These are phyloP conservation scores for Parascedosporium putredinis DNA, from an alignment of 2,329 filamentous ascomycete genomes.

Conservation along the genomic window DNA sequence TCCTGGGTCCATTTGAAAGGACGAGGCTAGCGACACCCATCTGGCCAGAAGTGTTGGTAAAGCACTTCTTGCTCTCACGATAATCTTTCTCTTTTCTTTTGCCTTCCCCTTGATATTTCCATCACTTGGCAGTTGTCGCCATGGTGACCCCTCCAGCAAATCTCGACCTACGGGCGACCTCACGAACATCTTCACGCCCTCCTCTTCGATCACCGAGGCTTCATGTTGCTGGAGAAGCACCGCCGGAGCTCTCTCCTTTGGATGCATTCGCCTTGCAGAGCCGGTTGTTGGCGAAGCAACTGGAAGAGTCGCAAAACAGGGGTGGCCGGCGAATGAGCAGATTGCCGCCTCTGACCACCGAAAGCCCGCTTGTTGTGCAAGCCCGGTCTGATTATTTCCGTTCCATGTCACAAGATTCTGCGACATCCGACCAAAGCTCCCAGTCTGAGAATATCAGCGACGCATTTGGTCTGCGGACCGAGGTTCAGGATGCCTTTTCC, in stretches of 20 bases:
- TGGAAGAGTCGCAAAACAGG: slow-evolving; percentile 65
- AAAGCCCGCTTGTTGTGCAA: slow-evolving; percentile 66
- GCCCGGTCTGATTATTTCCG: slow-evolving; percentile 74
- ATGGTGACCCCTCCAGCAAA: slow-evolving; percentile 49
- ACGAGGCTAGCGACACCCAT: too few species aligned
- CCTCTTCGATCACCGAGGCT: slow-evolving; percentile 63
- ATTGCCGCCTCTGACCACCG: slow-evolving; percentile 70
- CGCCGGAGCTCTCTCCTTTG: slow-evolving; percentile 83
- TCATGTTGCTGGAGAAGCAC: slow-evolving; percentile 68
- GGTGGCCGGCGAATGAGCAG: slow-evolving; percentile 74
- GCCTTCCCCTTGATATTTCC: slow-evolving; percentile 5
- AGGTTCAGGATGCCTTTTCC: slow-evolving; percentile 46
- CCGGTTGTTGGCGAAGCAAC: slow-evolving; percentile 72
- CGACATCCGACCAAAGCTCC: slow-evolving; percentile 25
- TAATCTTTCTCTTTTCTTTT: too few species aligned
- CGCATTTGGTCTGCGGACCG: slow-evolving; percentile 39
- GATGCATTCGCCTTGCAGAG: slow-evolving; percentile 94
- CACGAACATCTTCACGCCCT: slow-evolving; percentile 41
- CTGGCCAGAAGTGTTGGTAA: too few species aligned
- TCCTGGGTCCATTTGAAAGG: too few species aligned
- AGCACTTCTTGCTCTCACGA: too few species aligned
- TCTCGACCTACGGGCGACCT: slow-evolving; percentile 49
- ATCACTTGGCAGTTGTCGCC: slow-evolving; percentile 12
- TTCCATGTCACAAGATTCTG: slow-evolving; percentile 55
- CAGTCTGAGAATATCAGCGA: slow-evolving; percentile 14